Conservation (phyloP, 2,329 filamentous ascomycete genomes). For the Colletotrichum acutatum region DNA sequence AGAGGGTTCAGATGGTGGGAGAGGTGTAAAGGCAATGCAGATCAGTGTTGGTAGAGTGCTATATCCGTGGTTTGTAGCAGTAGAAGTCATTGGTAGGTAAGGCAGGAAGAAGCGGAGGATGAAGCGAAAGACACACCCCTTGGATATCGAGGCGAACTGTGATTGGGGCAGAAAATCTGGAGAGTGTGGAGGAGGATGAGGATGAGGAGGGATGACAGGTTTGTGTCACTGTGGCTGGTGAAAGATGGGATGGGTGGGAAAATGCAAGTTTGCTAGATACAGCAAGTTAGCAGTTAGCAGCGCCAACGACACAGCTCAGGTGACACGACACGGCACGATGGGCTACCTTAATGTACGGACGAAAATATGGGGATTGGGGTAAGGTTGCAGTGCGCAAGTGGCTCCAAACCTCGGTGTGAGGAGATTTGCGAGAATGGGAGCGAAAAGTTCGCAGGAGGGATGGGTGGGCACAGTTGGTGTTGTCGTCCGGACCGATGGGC, state of each 20-base stretch:
- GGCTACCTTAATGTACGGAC: background rate
- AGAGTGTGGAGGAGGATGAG: constrained; percentile 5
- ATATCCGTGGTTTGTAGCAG: background rate
- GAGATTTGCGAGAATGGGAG: background rate
- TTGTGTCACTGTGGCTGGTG: background rate
- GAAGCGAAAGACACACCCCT: background rate
- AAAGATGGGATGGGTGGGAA: background rate
- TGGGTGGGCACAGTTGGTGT: background rate
- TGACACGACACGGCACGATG: constrained; percentile 1
- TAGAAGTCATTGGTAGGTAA: background rate
- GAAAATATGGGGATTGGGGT: background rate
- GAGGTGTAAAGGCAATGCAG: background rate
- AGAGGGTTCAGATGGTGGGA: background rate
- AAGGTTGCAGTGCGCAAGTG: background rate
- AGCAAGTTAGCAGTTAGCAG: background rate
- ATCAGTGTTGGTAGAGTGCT: background rate
- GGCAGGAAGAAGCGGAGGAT: constrained; percentile 2
- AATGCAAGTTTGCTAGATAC: background rate
- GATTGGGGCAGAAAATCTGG: constrained; percentile 28
- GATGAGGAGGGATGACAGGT: background rate
- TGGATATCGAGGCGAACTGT: background rate
- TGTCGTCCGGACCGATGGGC: background rate
- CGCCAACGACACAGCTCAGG: background rate
- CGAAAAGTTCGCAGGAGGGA: background rate
- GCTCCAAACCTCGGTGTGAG: background rate